Evolutionary conservation across 495 filamentous ascomycete genomes (phyloP).

Genomic region (Aspergillus steynii): DNA sequence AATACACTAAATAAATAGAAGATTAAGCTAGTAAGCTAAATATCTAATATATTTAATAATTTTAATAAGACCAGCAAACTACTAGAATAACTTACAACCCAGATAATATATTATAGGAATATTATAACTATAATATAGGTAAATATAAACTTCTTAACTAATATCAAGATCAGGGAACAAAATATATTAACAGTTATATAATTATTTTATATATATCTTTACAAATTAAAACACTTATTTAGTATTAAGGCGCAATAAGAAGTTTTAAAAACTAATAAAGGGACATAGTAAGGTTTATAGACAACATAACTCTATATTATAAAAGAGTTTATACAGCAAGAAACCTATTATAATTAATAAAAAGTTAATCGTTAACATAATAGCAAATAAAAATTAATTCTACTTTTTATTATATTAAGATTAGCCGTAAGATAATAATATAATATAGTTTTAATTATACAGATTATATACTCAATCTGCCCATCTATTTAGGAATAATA

Average conservation of each 20-base stretch:
- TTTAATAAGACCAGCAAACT: background rate
- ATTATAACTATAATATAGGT: background rate
- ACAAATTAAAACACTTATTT: background rate
- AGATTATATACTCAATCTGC: too few relatives aligned
- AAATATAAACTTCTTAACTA: background rate
- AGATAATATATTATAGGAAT: background rate
- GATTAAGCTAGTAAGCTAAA: background rate
- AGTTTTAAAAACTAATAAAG: background rate
- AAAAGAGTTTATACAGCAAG: background rate
- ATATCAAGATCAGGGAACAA: background rate
- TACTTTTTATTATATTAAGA: background rate
- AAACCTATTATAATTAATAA: background rate
- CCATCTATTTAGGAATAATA: too few relatives aligned
- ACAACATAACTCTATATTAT: constrained; percentile 1
- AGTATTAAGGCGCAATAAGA: background rate
- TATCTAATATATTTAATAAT: background rate
- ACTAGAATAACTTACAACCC: background rate
- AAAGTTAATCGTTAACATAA: background rate
- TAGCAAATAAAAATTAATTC: background rate
- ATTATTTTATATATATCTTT: background rate
- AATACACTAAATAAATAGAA: too few relatives aligned
- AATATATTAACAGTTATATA: constrained; percentile 1
- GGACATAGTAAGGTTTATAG: background rate
- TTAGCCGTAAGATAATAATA: background rate
- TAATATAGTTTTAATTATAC: background rate